Conservation (phyloP, 2,329 filamentous ascomycete species). For the Arthrobotrys entomopaga region DNA sequence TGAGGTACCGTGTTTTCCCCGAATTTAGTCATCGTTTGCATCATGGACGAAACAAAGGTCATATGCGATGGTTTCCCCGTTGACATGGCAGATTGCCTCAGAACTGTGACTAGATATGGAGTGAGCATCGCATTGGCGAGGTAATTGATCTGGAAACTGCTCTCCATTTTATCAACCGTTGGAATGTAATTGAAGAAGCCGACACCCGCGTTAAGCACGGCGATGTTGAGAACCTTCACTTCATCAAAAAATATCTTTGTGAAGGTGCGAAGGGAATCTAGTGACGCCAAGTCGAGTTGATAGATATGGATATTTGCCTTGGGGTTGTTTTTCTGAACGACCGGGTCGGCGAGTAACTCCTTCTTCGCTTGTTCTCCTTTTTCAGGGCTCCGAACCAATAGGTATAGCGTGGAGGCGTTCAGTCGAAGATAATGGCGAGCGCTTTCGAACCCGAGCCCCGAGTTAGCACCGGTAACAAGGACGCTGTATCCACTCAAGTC, state of each 20-base stretch:
- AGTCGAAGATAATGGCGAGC: conserved; percentile 58
- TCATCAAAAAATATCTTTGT: conserved; percentile 52
- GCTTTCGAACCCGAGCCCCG: conserved; percentile 59
- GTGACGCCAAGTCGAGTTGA: conserved; percentile 55
- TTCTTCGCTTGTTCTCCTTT: conserved; percentile 56
- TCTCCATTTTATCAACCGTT: conserved; percentile 65
- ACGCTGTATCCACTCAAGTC: conserved; percentile 57
- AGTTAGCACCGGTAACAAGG: conserved; percentile 59
- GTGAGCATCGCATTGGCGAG: conserved; percentile 69
- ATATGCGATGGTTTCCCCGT: conserved; percentile 60
- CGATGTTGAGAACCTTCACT: conserved; percentile 56
- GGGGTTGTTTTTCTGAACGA: conserved; percentile 33
- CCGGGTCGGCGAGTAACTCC: conserved; percentile 12
- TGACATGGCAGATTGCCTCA: conserved; percentile 60
- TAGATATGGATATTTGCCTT: conserved; percentile 53
- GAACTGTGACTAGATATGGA: conserved; percentile 66
- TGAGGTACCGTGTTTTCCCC: conserved; percentile 5
- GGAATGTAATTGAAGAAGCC: conserved; percentile 40
- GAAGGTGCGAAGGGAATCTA: conserved; percentile 57
- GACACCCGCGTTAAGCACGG: conserved; percentile 59
- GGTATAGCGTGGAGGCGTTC: conserved; percentile 56
- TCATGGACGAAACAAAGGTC: conserved; percentile 62
- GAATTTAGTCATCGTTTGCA: conserved; percentile 58
- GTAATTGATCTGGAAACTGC: conserved; percentile 69
- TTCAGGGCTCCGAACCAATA: conserved; percentile 57